Evolutionary conservation across 2,329 filamentous ascomycete genomes (phyloP).

Genomic region (Lasiodiplodia sp.): DNA sequence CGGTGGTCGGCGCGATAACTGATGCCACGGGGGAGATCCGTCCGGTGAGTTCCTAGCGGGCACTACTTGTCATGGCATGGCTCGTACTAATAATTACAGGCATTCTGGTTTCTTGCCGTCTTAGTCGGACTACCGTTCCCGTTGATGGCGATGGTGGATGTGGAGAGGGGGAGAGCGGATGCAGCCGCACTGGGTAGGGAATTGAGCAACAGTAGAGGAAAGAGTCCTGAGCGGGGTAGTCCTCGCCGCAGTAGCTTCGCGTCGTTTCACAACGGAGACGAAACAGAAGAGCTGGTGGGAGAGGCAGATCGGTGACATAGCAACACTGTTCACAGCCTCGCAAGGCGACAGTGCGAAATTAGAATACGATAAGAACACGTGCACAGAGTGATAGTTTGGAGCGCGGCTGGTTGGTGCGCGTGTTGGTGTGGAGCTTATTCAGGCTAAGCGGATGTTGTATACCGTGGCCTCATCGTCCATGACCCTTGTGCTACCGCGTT

Average conservation of each 20-base stretch:
- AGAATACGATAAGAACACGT: slow-evolving; percentile 23
- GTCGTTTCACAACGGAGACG: slow-evolving; percentile 20
- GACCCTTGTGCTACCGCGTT: background rate
- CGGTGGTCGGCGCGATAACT: slow-evolving; percentile 91
- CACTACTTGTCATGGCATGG: background rate
- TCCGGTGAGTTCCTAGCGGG: slow-evolving; percentile 44
- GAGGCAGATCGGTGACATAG: slow-evolving; percentile 5
- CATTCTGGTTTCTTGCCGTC: slow-evolving; percentile 89
- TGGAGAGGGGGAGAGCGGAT: slow-evolving; percentile 64
- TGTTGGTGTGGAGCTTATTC: slow-evolving; percentile 13
- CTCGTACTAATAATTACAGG: slow-evolving; percentile 47
- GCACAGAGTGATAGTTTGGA: background rate
- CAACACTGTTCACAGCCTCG: background rate
- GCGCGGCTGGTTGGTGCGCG: background rate
- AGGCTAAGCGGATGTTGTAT: slow-evolving; percentile 12
- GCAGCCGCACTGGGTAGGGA: slow-evolving; percentile 51
- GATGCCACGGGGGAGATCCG: slow-evolving; percentile 66
- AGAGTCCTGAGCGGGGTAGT: slow-evolving; percentile 14
- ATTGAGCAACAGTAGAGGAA: slow-evolving; percentile 36
- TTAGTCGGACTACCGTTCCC: slow-evolving; percentile 87
- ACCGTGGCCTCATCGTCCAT: slow-evolving; percentile 15
- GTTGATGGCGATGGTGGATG: slow-evolving; percentile 83
- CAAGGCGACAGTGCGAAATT: slow-evolving; percentile 9
- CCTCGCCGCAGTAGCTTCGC: slow-evolving; percentile 1
- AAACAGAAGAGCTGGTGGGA: slow-evolving; percentile 13